Conservation (phyloP, 2,329 filamentous ascomycete species). For the Ascochyta clinopodiicola region DNA sequence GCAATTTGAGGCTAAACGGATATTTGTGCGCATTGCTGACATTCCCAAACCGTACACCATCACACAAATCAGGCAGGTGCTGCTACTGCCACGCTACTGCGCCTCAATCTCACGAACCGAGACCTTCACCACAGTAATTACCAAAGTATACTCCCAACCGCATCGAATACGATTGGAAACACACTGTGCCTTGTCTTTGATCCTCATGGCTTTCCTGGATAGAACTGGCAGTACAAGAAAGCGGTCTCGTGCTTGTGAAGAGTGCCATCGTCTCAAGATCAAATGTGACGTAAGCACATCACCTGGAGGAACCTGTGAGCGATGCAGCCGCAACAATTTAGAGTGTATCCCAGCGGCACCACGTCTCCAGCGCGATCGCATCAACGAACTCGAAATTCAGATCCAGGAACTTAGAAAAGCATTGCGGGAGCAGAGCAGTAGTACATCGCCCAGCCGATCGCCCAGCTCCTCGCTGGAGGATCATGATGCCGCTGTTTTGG, state of each 20-base stretch:
- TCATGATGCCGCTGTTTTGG: slow-evolving; percentile 24
- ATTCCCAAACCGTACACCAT: slow-evolving; percentile 9
- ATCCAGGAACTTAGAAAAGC: slow-evolving; percentile 29
- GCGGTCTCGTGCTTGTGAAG: slow-evolving; percentile 36
- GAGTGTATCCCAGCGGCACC: slow-evolving; percentile 34
- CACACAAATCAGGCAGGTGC: slow-evolving; percentile 12
- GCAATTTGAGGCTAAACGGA: neutral
- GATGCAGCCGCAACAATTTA: slow-evolving; percentile 33
- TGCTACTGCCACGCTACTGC: neutral
- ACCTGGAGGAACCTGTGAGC: slow-evolving; percentile 25
- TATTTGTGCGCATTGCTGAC: neutral
- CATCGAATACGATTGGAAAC: neutral
- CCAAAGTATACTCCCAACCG: neutral
- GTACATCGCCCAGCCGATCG: slow-evolving; percentile 25
- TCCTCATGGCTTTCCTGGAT: slow-evolving; percentile 1
- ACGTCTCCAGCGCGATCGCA: slow-evolving; percentile 37
- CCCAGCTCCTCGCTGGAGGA: slow-evolving; percentile 23
- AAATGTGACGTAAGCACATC: slow-evolving; percentile 35
- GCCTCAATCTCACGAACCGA: neutral
- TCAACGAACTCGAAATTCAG: slow-evolving; percentile 35
- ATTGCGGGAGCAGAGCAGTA: slow-evolving; percentile 26
- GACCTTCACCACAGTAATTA: neutral
- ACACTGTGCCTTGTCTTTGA: neutral
- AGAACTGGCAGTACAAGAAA: slow-evolving; percentile 26
- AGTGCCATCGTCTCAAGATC: slow-evolving; percentile 40